A percentile compares a stretch with the other conserved stretches of the same genome.
Conservation (phyloP, 139 green algal species). For the Volvox africanus region DNA sequence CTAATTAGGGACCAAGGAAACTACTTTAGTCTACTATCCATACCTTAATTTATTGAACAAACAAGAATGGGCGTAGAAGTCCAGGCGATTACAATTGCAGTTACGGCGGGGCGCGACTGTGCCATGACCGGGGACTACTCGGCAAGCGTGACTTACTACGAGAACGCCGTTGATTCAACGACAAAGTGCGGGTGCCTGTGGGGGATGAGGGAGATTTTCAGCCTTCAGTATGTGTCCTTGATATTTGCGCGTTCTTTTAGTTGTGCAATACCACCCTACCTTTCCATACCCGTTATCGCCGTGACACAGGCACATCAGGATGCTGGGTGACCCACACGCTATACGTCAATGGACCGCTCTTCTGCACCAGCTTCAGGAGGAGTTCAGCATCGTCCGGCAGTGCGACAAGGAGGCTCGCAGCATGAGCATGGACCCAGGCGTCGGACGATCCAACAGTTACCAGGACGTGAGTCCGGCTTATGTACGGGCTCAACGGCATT, state of each 20-base stretch:
- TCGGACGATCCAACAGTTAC: conserved; percentile 35
- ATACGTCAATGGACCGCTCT: conserved; percentile 17
- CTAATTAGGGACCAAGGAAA: too few relatives aligned
- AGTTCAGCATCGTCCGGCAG: background rate
- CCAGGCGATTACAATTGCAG: conserved; percentile 16
- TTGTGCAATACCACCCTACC: background rate
- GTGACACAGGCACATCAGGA: conserved; percentile 7
- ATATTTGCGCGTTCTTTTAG: too few relatives aligned
- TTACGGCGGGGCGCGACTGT: conserved; percentile 27
- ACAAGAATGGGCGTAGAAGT: conserved; percentile 13
- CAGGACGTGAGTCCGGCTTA: background rate
- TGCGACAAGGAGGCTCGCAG: conserved; percentile 24
- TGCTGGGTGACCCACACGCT: conserved; percentile 30
- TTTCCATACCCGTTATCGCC: background rate
- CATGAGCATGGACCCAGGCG: conserved; percentile 16
- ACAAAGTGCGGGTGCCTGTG: background rate
- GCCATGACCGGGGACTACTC: conserved; percentile 34
- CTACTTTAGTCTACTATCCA: too few relatives aligned
- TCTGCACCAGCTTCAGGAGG: background rate
- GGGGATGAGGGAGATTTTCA: background rate
- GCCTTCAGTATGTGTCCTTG: too few relatives aligned
- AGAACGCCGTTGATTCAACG: conserved; percentile 23
- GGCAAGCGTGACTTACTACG: conserved; percentile 26
- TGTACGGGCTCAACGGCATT: too few relatives aligned
- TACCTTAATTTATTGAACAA: background rate